Conservation (phyloP, 495 filamentous ascomycete genomes). For the Trichoderma parareesei region DNA sequence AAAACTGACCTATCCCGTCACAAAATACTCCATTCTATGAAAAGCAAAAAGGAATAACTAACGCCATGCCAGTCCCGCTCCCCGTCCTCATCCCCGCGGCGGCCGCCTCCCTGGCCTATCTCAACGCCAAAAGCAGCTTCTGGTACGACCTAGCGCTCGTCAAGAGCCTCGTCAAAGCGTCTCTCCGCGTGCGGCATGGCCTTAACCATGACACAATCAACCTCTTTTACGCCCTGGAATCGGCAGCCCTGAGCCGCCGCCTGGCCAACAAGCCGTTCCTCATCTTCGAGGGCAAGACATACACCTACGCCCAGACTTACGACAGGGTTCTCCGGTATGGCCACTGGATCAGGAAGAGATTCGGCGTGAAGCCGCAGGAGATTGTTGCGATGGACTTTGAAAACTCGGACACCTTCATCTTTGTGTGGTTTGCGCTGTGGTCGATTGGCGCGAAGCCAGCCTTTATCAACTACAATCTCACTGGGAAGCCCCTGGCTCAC, state of each 20-base stretch:
- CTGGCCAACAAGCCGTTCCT: constrained; percentile 55
- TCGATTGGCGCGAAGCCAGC: constrained; percentile 83
- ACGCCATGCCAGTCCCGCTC: constrained; percentile 28
- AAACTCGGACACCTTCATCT: constrained; percentile 76
- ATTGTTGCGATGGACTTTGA: constrained; percentile 85
- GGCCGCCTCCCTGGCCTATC: constrained; percentile 64
- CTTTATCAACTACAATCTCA: constrained; percentile 89
- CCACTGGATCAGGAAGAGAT: constrained; percentile 67
- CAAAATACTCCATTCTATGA: background rate
- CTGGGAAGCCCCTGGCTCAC: constrained; percentile 67
- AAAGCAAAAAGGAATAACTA: background rate
- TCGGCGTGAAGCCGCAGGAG: constrained; percentile 62
- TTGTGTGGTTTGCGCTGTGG: constrained; percentile 82
- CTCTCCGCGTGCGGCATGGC: constrained; percentile 31
- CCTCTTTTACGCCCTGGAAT: constrained; percentile 74
- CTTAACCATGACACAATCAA: constrained; percentile 55
- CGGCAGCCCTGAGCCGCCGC: constrained; percentile 49
- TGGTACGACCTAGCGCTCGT: constrained; percentile 58
- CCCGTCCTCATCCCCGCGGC: constrained; percentile 56
- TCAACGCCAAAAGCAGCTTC: constrained; percentile 65
- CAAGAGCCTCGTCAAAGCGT: constrained; percentile 34
- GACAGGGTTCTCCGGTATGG: constrained; percentile 68
- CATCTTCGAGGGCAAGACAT: constrained; percentile 64
- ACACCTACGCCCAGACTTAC: constrained; percentile 79
- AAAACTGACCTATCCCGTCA: background rate